These are phyloP conservation scores for Xylariaceae sp. DNA, from an alignment of 2,329 filamentous ascomycete genomes.

Conservation along the genomic window DNA sequence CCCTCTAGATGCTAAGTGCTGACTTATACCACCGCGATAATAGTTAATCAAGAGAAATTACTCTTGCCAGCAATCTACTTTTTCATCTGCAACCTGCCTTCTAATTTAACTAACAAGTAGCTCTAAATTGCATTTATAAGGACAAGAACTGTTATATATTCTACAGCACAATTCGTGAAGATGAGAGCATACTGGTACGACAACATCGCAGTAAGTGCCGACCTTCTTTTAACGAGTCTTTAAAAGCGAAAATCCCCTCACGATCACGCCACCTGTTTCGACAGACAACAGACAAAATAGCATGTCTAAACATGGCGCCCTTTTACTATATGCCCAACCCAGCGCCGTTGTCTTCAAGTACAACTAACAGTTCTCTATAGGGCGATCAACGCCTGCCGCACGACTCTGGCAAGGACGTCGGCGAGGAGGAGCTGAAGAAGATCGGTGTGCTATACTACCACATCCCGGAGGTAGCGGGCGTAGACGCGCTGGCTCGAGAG, in stretches of 20 bases:
- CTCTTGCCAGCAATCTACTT: no score
- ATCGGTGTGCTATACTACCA: constrained; percentile 83
- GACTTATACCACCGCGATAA: constrained; percentile 5
- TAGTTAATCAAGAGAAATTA: not conserved
- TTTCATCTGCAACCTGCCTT: no score
- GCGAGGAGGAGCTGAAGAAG: constrained; percentile 67
- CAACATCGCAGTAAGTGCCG: constrained; percentile 41
- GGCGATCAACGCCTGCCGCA: constrained; percentile 93
- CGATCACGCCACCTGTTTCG: not conserved
- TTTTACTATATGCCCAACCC: not conserved
- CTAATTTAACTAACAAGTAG: no score
- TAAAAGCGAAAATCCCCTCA: constrained; percentile 3
- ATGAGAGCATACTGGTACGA: constrained; percentile 67
- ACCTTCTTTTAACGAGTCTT: not conserved
- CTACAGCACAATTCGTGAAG: constrained; percentile 29
- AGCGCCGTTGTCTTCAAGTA: not conserved
- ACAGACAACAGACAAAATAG: not conserved
- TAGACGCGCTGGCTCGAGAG: constrained; percentile 74
- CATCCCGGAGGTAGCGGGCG: constrained; percentile 66
- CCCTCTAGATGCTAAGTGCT: constrained; percentile 14
- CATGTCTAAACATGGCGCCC: not conserved
- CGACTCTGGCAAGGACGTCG: constrained; percentile 77
- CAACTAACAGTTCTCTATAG: constrained; percentile 50
- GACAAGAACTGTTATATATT: not conserved
- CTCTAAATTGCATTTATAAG: no score